A percentile compares a stretch with the other conserved stretches of the same genome.
phyloP scores from a whole-genome alignment of 2,329 filamentous ascomycete genomes.

The Trichoderma koningiopsis region DNA sequence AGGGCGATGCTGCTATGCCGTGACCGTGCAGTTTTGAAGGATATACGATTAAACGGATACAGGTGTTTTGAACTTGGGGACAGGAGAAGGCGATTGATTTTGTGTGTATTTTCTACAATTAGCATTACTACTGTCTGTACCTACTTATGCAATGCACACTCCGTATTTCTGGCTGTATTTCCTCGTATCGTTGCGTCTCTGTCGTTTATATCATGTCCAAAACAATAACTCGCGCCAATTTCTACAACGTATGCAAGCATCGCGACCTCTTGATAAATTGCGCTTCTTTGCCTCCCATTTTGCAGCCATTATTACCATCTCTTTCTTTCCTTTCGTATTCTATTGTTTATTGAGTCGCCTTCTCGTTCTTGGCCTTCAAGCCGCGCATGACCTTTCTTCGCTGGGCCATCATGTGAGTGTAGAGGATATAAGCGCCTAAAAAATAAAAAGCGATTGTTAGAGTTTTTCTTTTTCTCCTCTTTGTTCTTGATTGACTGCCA shows the following conservation, averaged over 20 bases:
- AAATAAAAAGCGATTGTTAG: neutral
- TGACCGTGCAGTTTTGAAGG: neutral
- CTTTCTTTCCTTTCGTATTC: neutral
- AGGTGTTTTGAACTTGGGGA: neutral
- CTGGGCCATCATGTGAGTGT: conserved; percentile 94
- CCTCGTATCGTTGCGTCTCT: no score
- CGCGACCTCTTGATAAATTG: neutral
- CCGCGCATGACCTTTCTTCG: conserved; percentile 74
- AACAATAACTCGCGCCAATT: neutral
- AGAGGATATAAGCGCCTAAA: conserved; percentile 75
- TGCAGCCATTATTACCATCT: no score
- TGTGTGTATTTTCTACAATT: conserved; percentile 10
- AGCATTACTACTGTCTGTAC: conserved; percentile 17
- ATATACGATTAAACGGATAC: neutral
- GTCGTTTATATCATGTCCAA: neutral
- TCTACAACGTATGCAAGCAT: neutral
- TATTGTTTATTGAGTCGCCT: conserved; percentile 43
- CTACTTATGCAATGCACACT: neutral
- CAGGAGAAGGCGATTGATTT: neutral
- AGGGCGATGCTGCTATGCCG: neutral
- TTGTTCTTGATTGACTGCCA: neutral
- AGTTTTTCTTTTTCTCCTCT: neutral
- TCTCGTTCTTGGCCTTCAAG: conserved; percentile 52
- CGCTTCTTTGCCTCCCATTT: neutral
- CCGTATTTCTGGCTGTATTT: neutral